Evolutionary conservation across 2,329 filamentous ascomycete species (phyloP).

Genomic region (Sporothrix phasma): DNA sequence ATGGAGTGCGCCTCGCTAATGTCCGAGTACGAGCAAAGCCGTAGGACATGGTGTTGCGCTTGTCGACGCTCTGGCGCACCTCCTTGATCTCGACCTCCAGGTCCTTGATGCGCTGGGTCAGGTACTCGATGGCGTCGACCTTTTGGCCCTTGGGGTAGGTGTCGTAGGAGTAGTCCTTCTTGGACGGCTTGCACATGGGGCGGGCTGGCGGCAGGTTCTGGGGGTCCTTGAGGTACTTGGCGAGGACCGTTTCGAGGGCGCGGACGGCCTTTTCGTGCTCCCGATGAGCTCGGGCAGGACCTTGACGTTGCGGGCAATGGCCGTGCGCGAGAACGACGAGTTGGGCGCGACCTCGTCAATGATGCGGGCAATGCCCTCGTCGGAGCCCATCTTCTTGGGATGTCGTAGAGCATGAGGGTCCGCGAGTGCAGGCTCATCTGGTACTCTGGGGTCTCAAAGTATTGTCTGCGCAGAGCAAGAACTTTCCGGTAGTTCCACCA

Average conservation of each 20-base stretch:
- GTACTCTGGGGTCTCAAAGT: constrained; percentile 81
- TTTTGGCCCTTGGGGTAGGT: constrained; percentile 60
- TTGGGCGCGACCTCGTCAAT: constrained; percentile 72
- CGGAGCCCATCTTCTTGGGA: constrained; percentile 67
- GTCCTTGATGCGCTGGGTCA: constrained; percentile 72
- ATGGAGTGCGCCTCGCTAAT: constrained; percentile 83
- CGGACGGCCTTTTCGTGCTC: constrained; percentile 75
- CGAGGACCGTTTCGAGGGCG: constrained; percentile 70
- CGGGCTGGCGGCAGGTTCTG: constrained; percentile 65
- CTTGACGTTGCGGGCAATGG: constrained; percentile 86
- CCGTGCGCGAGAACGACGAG: constrained; percentile 66
- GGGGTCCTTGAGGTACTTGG: constrained; percentile 85
- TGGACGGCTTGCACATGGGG: constrained; percentile 69
- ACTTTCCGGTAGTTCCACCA: constrained; percentile 86
- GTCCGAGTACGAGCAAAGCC: constrained; percentile 91
- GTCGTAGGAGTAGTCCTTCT: constrained; percentile 60
- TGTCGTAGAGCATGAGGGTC: constrained; percentile 68
- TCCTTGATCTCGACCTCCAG: constrained; percentile 79
- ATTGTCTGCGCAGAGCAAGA: constrained; percentile 58
- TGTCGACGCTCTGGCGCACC: constrained; percentile 72
- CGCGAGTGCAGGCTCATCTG: constrained; percentile 75
- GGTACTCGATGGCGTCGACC: constrained; percentile 88
- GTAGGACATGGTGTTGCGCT: constrained; percentile 77
- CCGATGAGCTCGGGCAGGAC: constrained; percentile 73
- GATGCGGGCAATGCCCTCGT: constrained; percentile 79